phyloP scores from a whole-genome alignment of 1,139 yeast genomes.

The Debaryomycetaceae sp. region DNA sequence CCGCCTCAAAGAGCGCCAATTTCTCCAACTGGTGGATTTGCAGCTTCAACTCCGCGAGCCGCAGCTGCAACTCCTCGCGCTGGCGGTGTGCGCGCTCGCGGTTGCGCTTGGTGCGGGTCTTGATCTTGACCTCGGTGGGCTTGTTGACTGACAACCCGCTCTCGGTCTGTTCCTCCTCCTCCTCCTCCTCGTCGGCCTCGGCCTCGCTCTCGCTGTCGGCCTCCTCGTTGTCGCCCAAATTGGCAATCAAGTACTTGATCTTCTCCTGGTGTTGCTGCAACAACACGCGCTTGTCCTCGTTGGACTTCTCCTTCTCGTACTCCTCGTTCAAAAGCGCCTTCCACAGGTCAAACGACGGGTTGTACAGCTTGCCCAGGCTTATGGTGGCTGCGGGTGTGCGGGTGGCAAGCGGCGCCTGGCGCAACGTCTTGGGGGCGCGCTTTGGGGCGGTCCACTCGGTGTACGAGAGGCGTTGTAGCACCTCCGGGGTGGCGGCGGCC shows the following conservation, averaged over 20 bases:
- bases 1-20: slow-evolving; percentile 25
- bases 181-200: slow-evolving; percentile 36
- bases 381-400: slow-evolving; percentile 36
- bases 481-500: slow-evolving; percentile 32
- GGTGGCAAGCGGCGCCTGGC: slow-evolving; percentile 47
- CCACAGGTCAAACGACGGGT: slow-evolving; percentile 88
- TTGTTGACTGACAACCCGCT: slow-evolving; percentile 61
- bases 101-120: slow-evolving; percentile 76
- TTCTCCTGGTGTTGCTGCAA: slow-evolving; percentile 59
- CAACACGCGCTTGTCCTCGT: slow-evolving; percentile 60
- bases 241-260: slow-evolving; percentile 60
- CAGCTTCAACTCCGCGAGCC: slow-evolving; percentile 53
- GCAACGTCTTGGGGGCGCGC: slow-evolving; percentile 54
- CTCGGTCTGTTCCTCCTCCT: slow-evolving; percentile 14
- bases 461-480: slow-evolving; percentile 37
- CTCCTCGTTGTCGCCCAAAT: slow-evolving; percentile 49
- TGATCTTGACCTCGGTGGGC: slow-evolving; percentile 65
- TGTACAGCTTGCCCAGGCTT: slow-evolving; percentile 88
- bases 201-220: slow-evolving; percentile 42
- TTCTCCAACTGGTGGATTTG: slow-evolving; percentile 57
- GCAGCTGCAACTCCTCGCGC: slow-evolving; percentile 48
- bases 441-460: slow-evolving; percentile 49
- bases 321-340: slow-evolving; percentile 64
- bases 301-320: slow-evolving; percentile 58
- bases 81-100: slow-evolving; percentile 64